Conservation (phyloP, 495 filamentous ascomycete genomes). For the Lentithecium fluviatile region DNA sequence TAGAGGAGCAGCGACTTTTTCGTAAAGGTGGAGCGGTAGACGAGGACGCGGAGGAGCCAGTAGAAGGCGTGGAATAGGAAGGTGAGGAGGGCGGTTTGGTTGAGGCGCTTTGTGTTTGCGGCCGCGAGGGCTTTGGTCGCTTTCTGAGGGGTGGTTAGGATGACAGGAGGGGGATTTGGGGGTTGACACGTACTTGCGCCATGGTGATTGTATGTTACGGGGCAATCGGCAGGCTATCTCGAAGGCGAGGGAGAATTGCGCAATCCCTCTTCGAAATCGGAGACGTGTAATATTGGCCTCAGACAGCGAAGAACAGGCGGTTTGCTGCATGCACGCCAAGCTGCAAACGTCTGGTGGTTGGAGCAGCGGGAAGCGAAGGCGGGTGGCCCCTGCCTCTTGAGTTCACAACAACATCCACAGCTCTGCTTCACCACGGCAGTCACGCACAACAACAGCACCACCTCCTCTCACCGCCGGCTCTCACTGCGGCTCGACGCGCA, state of each 20-base stretch:
- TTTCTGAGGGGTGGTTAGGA: slow-evolving; percentile 59
- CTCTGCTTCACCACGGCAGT: too few species aligned
- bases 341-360: background rate
- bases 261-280: too few species aligned
- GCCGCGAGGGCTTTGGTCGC: slow-evolving; percentile 87
- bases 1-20: slow-evolving; percentile 66
- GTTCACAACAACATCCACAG: too few species aligned
- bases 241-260: too few species aligned
- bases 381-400: too few species aligned
- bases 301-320: background rate
- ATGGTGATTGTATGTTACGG: slow-evolving; percentile 9
- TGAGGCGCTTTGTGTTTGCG: slow-evolving; percentile 70
- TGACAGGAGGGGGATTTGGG: background rate
- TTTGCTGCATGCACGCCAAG: background rate
- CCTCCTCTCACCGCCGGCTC: background rate
- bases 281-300: too few species aligned
- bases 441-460: background rate
- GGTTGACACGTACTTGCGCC: slow-evolving; percentile 24
- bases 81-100: slow-evolving; percentile 75
- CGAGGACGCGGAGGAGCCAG: slow-evolving; percentile 62
- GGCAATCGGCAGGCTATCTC: too few species aligned
- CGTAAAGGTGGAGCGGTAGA: slow-evolving; percentile 56
- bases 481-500: background rate
- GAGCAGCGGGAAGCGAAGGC: background rate
- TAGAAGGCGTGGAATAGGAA: slow-evolving; percentile 69